Evolutionary conservation across 176 grass and related monocot species (phyloP).

Genomic region (Carex kokanica): DNA sequence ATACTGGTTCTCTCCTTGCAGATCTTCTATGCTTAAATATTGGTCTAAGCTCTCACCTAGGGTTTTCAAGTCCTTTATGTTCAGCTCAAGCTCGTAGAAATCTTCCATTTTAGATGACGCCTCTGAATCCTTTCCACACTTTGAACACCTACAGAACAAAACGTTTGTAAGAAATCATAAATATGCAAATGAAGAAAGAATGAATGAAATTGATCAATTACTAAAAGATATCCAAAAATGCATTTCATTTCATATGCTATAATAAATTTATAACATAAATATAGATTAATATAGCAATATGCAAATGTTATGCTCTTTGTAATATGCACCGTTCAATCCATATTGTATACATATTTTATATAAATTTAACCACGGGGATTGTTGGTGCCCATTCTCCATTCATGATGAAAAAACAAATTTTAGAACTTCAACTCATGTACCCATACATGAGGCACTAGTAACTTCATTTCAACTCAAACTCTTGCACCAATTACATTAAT

Average conservation of each 20-base stretch:
- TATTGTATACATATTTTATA: background rate
- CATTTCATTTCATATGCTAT: background rate
- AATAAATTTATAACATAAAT: background rate
- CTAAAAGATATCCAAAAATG: background rate
- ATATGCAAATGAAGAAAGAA: conserved; percentile 12
- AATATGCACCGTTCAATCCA: background rate
- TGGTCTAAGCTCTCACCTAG: conserved; percentile 92
- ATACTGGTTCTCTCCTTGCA: conserved; percentile 94
- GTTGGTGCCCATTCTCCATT: background rate
- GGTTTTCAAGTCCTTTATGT: conserved; percentile 93
- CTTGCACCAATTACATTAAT: background rate
- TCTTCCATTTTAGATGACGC: conserved; percentile 98
- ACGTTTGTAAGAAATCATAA: background rate
- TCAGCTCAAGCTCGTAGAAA: conserved; percentile 96
- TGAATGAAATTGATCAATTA: background rate
- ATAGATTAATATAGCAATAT: background rate
- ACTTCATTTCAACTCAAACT: background rate
- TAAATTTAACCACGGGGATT: background rate
- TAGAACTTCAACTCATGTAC: background rate
- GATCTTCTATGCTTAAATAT: conserved; percentile 74
- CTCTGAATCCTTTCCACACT: conserved; percentile 84
- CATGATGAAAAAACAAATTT: background rate
- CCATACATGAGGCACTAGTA: background rate
- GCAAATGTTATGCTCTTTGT: background rate
- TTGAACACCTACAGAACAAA: conserved; percentile 58